A percentile compares a stretch with the other conserved stretches of the same genome.
These are phyloP conservation scores for Ophiocordyceps polyrhachis-furcata DNA, from an alignment of 2,329 filamentous ascomycete genomes.

Conservation along the genomic window DNA sequence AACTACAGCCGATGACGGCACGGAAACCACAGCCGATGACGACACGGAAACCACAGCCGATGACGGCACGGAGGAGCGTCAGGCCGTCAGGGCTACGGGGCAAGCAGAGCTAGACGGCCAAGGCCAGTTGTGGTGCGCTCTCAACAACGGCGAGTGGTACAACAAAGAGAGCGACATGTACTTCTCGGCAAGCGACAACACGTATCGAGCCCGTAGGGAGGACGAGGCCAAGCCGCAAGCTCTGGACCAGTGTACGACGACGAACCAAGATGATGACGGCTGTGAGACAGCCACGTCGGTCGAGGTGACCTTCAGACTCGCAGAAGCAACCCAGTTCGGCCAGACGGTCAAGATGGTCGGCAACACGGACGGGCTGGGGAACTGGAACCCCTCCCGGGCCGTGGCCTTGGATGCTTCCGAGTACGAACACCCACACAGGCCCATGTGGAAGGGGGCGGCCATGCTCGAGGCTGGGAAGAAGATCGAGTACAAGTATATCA, in stretches of 20 bases:
- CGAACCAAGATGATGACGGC: not conserved
- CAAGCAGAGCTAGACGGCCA: no score
- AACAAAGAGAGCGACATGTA: no score
- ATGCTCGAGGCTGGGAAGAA: not conserved
- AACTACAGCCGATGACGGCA: no score
- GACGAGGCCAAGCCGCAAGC: not conserved
- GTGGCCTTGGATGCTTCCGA: not conserved
- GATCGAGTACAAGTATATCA: not conserved
- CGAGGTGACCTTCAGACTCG: not conserved
- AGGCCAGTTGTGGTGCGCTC: no score
- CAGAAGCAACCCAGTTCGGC: not conserved
- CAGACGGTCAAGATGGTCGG: not conserved
- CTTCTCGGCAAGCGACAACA: no score
- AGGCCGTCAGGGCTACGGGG: no score
- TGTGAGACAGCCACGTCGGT: not conserved
- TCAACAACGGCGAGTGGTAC: no score
- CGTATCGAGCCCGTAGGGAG: not conserved
- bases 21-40: no score
- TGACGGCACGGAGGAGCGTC: no score
- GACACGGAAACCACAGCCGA: no score
- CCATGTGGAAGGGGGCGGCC: not conserved
- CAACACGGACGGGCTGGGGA: not conserved
- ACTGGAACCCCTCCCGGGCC: not conserved
- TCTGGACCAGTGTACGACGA: not conserved
- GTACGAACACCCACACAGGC: not conserved